Base-by-base conservation (phyloP, 140 eudicot species). In the Flaveria floridana region DNA sequence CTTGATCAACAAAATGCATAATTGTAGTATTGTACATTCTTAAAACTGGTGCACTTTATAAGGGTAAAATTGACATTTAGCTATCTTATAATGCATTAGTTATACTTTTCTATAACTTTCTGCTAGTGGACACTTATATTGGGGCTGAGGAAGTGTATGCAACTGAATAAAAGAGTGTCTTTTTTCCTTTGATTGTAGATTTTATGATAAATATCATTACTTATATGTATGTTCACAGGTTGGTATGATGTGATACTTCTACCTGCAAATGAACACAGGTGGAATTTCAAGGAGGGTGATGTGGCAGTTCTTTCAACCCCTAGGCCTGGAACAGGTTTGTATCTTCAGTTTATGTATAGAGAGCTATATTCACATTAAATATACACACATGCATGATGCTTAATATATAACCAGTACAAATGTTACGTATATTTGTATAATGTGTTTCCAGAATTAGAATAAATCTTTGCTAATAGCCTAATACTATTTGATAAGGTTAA, bases 241-340 rank as follows among this genome's bases (percentile, higher is more conserved):
- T 94, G 99, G 99, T 94, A 84, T 68, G 99, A 94, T 87, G 93
- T 88, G 77, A 82, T 90, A 70, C 83, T 94, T 73, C 65, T 79
- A 14, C 97, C 99, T 47, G 73, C 89, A 66, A 87, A 79, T 79
- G 97, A 90, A 74, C 71, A 84, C 77, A 86, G 87, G 78, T 94
- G 94, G 99, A 82, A 85, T 50, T 94, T 94, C 75, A 94, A 94
- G 80, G 99, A 94, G 77, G 99, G 99, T 55, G 99, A 90, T 57
- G 99, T 94, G 72, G 99, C 99, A 71, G 92, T 94, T 82, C 94
- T 94, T 69, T 94, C 99, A 48, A 77, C 89, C 76, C 91, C 96
- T 44, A 86, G 82, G 79, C 97, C 99, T 34, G 93, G 99, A 79
- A 55, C 96, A 85, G 96, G 99, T 90, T 51, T 30, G 44, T 13